Conservation (phyloP, 345 rosid genomes). For the Arabis alpina region DNA sequence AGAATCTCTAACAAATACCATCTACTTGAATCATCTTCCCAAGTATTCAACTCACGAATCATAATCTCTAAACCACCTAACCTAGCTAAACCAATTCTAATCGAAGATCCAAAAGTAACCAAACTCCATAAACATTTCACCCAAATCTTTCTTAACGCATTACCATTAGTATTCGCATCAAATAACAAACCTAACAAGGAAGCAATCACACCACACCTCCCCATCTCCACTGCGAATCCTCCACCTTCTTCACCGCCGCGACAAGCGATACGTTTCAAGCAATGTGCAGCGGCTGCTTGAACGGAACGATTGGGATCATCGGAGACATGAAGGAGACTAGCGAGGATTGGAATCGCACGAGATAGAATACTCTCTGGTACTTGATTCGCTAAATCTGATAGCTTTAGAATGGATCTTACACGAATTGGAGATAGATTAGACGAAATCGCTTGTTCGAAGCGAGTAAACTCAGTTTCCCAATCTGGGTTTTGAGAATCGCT, state of each 20-base stretch:
- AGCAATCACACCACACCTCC: conserved; percentile 49
- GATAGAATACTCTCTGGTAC: conserved; percentile 44
- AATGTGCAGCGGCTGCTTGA: conserved; percentile 49
- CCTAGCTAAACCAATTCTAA: conserved; percentile 45
- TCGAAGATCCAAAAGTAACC: conserved; percentile 50
- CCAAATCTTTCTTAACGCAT: conserved; percentile 35
- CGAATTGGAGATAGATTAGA: conserved; percentile 45
- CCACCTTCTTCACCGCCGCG: conserved; percentile 42
- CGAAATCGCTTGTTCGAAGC: conserved; percentile 45
- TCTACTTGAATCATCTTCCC: conserved; percentile 41
- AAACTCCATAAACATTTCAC: conserved; percentile 54
- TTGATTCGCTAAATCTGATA: conserved; percentile 43
- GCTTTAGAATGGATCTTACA: conserved; percentile 46
- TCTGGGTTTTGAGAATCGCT: conserved; percentile 24
- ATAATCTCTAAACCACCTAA: conserved; percentile 57
- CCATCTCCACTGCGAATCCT: conserved; percentile 47
- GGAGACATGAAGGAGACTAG: conserved; percentile 42
- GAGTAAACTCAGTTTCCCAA: conserved; percentile 53
- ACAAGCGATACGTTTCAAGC: conserved; percentile 54
- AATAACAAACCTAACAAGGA: conserved; percentile 51
- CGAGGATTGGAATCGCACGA: conserved; percentile 49
- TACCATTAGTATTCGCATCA: conserved; percentile 21
- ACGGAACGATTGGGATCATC: conserved; percentile 34
- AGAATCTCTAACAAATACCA: conserved; percentile 62
- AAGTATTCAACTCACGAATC: conserved; percentile 46